Evolutionary conservation across 2,329 filamentous ascomycete species (phyloP).

Genomic region (Diaporthe australafricana): DNA sequence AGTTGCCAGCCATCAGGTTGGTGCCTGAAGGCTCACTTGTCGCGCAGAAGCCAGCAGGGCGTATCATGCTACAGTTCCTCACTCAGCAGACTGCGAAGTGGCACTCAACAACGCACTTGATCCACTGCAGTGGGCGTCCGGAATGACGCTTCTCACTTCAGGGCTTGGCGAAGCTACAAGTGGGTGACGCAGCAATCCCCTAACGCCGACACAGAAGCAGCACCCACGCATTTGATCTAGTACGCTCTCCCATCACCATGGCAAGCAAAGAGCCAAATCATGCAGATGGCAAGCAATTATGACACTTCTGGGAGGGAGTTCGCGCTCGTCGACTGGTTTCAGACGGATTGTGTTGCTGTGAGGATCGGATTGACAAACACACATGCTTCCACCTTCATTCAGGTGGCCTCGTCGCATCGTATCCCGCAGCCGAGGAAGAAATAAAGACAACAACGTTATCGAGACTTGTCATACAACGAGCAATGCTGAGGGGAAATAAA

Average conservation of each 20-base stretch:
- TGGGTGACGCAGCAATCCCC: background rate
- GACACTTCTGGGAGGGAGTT: no score
- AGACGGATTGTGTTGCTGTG: no score
- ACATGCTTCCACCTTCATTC: background rate
- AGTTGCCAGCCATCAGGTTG: background rate
- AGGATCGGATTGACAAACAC: background rate
- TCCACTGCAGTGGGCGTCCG: background rate
- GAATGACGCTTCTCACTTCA: background rate
- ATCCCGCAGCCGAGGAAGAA: background rate
- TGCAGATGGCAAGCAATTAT: background rate
- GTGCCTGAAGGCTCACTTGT: background rate
- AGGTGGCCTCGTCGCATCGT: background rate
- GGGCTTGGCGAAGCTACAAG: background rate
- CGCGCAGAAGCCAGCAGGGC: no score
- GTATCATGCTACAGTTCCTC: background rate
- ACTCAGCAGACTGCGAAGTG: background rate
- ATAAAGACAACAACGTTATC: background rate
- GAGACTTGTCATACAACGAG: background rate
- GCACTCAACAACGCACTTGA: background rate
- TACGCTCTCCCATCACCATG: no score
- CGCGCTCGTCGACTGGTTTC: fast-evolving
- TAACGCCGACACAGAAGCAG: background rate
- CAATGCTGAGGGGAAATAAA: no score
- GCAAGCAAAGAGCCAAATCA: background rate
- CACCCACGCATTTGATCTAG: background rate